Evolutionary conservation across 306 rosid genomes (phyloP).

Genomic region (Fragaria ananassa): DNA sequence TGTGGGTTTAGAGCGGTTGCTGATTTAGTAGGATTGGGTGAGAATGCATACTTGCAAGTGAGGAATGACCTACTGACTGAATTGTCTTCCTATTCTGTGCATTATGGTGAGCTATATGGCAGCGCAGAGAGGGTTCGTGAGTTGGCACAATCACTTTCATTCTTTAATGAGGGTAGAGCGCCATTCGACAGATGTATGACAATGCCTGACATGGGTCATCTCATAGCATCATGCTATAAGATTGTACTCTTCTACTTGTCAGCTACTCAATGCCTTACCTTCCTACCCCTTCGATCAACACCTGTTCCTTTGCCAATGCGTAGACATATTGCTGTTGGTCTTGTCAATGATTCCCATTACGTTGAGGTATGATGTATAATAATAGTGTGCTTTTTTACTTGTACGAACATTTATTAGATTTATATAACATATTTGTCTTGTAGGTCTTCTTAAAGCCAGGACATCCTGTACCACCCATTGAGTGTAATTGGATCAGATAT

Average conservation of each 20-base stretch:
- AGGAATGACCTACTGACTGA: slow-evolving; percentile 19
- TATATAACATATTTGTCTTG: slow-evolving; percentile 2
- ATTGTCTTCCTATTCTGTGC: slow-evolving; percentile 13
- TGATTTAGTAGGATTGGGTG: slow-evolving; percentile 16
- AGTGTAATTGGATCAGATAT: slow-evolving; percentile 14
- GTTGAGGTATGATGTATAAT: slow-evolving; percentile 12
- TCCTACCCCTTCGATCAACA: slow-evolving; percentile 9
- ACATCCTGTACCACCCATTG: slow-evolving; percentile 17
- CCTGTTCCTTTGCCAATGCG: slow-evolving; percentile 14
- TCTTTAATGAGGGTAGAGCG: slow-evolving; percentile 8
- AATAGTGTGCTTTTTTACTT: not conserved
- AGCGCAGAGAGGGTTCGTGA: slow-evolving; percentile 15
- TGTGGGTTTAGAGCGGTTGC: slow-evolving; percentile 20
- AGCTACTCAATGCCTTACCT: slow-evolving; percentile 16
- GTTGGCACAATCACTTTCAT: slow-evolving; percentile 18
- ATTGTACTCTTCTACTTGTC: slow-evolving; percentile 15
- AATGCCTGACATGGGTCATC: slow-evolving; percentile 24
- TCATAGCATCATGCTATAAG: slow-evolving; percentile 19
- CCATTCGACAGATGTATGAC: slow-evolving; percentile 15
- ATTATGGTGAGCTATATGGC: slow-evolving; percentile 19
- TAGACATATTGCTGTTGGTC: slow-evolving; percentile 16
- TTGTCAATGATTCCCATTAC: slow-evolving; percentile 16
- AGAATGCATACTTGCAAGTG: slow-evolving; percentile 17
- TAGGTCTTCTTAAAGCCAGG: slow-evolving; percentile 16
- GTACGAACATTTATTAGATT: not conserved